Evolutionary conservation across 139 green algal genomes (phyloP), one percentile per base, ranked within the genome.

Genomic region (Pseudopediastrum boryanum): DNA sequence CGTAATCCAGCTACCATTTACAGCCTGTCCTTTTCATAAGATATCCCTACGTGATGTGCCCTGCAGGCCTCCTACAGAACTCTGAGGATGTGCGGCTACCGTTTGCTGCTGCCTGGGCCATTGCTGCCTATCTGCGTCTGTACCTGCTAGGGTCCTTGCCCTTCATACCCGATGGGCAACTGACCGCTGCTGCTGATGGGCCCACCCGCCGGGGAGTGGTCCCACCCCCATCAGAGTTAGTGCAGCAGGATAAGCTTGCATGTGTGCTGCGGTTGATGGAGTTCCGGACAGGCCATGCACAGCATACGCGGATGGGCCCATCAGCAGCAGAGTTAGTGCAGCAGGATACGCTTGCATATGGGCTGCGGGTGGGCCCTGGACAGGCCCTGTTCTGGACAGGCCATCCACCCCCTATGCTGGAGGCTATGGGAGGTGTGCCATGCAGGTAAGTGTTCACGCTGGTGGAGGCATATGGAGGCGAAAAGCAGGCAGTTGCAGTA

Each of bases 241-340:
- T 91, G 2, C 77, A 69, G 4, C 72, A 79, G 27, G 35, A 71
- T 9, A 64, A 75, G 19, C 83, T 88, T 10, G 61, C 79, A 9
- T 73, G 64, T 2, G 48, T 88, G 48, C 44, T 80, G 46, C 75
- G 77, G 56, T 48, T 86, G 80, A 70, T 84, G 25, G 65, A 79
- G 81, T 84, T 81, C 46, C 44, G 63, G 33, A 19, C 54, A 9
- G 75, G 68, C n/a, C n/a, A n/a, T n/a, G n/a, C n/a, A n/a, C n/a
- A n/a, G n/a, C n/a, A n/a, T n/a, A n/a, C n/a, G n/a, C n/a, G n/a
- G n/a, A n/a, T n/a, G n/a, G n/a, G n/a, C n/a, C n/a, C n/a, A n/a
- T n/a, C n/a, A n/a, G n/a, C n/a, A n/a, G n/a, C n/a, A 12, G 86
- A 86, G 46, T 75, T 91, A 33, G 77, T 91, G 2, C 77, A 69